phyloP scores from a whole-genome alignment of 257 asterid species.

The Haberlea rhodopensis region DNA sequence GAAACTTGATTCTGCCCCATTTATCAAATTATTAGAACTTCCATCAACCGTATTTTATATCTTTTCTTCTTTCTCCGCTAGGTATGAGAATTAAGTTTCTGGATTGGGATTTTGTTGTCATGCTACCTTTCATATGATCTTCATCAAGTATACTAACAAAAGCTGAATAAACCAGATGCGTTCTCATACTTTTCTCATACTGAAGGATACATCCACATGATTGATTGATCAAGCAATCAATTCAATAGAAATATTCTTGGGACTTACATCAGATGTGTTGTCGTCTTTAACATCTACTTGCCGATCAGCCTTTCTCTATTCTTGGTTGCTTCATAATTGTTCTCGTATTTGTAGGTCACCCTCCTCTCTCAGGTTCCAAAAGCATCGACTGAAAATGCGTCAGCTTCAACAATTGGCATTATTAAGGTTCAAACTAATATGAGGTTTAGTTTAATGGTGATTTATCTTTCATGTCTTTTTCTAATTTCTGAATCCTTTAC shows the following conservation, averaged over 20 bases:
- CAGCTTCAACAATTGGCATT: slow-evolving; percentile 81
- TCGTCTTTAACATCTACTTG: background rate
- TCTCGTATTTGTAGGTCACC: slow-evolving; percentile 61
- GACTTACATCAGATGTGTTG: too few relatives aligned
- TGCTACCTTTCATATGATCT: too few relatives aligned
- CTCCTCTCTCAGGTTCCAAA: slow-evolving; percentile 91
- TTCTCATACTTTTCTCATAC: background rate
- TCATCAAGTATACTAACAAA: too few relatives aligned
- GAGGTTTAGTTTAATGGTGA: slow-evolving; percentile 20
- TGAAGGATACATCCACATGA: background rate
- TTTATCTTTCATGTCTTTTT: slow-evolving; percentile 23
- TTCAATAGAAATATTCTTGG: too few relatives aligned
- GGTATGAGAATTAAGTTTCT: too few relatives aligned
- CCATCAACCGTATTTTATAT: too few relatives aligned
- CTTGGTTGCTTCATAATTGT: slow-evolving; percentile 10
- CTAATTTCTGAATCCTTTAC: slow-evolving; percentile 43
- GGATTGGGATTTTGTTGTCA: too few relatives aligned
- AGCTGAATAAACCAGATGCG: background rate
- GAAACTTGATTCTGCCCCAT: too few relatives aligned
- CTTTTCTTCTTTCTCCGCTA: too few relatives aligned
- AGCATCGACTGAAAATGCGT: slow-evolving; percentile 56
- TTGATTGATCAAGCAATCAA: too few relatives aligned
- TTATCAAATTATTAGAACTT: too few relatives aligned
- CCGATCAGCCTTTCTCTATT: background rate
- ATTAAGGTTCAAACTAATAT: slow-evolving; percentile 61